Conservation (phyloP, 2,329 filamentous ascomycete genomes). For the Bipolaris oryzae region DNA sequence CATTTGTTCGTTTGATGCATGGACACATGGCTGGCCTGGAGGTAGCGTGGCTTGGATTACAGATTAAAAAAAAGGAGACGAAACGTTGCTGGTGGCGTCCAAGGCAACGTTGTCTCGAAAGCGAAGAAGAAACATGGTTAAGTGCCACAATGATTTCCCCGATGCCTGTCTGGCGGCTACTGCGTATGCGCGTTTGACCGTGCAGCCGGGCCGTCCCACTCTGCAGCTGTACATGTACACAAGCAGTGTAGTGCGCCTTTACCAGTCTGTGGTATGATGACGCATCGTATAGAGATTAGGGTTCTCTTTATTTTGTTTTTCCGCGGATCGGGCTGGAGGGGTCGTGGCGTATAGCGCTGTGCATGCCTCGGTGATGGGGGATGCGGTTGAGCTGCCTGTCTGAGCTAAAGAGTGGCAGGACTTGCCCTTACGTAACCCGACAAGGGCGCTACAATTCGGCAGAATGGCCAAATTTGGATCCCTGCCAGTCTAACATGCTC, state of each 20-base stretch:
- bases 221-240: slow-evolving; percentile 5
- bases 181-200: slow-evolving; percentile 9
- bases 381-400: slow-evolving; percentile 17
- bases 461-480: slow-evolving; percentile 23
- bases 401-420: slow-evolving; percentile 14
- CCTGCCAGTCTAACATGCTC: slow-evolving; percentile 11
- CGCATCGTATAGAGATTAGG: slow-evolving; percentile 12
- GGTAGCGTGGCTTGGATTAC: slow-evolving; percentile 31
- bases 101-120: slow-evolving; percentile 30
- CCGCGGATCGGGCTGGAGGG: background rate
- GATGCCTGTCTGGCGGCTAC: slow-evolving; percentile 9
- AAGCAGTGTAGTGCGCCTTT: slow-evolving; percentile 1
- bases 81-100: slow-evolving; percentile 28
- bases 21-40: slow-evolving; percentile 30
- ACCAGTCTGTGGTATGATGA: slow-evolving; percentile 5
- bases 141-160: background rate
- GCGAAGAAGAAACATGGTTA: slow-evolving; percentile 30
- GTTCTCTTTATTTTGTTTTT: background rate
- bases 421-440: slow-evolving; percentile 20
- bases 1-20: slow-evolving; percentile 29
- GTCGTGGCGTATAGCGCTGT: background rate
- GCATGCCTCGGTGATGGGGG: background rate
- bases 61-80: slow-evolving; percentile 42
- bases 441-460: slow-evolving; percentile 15
- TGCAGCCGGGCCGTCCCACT: slow-evolving; percentile 19